Evolutionary conservation across 176 grass and related monocot species (phyloP).

Genomic region (Musa schizocarpa): DNA sequence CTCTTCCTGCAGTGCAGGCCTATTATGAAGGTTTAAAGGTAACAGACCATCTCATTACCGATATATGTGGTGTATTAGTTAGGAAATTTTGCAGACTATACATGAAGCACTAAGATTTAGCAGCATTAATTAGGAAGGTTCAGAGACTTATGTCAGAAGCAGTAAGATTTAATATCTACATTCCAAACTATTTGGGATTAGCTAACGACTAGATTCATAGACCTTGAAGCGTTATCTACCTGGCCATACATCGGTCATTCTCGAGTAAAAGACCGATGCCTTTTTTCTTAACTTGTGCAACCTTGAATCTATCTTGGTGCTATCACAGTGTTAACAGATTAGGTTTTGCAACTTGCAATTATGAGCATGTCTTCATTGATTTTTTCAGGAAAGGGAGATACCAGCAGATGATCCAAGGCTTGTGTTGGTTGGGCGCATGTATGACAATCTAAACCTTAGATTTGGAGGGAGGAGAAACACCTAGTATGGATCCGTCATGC

Average conservation of each 20-base stretch:
- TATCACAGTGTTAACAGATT: not conserved
- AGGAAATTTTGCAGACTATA: not conserved
- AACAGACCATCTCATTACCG: not conserved
- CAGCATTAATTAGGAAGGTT: too few relatives aligned
- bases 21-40: slow-evolving; percentile 92
- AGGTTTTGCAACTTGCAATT: slow-evolving; percentile 2
- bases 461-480: slow-evolving; percentile 51
- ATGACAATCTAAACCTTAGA: slow-evolving; percentile 44
- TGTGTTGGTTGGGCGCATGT: slow-evolving; percentile 41
- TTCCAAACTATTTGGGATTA: not conserved
- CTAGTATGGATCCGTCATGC: not conserved
- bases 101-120: too few relatives aligned
- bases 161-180: not conserved
- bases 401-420: slow-evolving; percentile 75
- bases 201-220: not conserved
- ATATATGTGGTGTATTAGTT: not conserved
- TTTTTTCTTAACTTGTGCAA: not conserved
- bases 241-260: not conserved
- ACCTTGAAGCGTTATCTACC: not conserved
- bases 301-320: not conserved
- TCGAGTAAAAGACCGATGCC: not conserved
- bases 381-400: slow-evolving; percentile 67
- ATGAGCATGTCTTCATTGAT: slow-evolving; percentile 2
- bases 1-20: slow-evolving; percentile 73
- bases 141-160: too few relatives aligned